Conservation (phyloP, 2,329 filamentous ascomycete genomes). For the Canariomyces notabilis region DNA sequence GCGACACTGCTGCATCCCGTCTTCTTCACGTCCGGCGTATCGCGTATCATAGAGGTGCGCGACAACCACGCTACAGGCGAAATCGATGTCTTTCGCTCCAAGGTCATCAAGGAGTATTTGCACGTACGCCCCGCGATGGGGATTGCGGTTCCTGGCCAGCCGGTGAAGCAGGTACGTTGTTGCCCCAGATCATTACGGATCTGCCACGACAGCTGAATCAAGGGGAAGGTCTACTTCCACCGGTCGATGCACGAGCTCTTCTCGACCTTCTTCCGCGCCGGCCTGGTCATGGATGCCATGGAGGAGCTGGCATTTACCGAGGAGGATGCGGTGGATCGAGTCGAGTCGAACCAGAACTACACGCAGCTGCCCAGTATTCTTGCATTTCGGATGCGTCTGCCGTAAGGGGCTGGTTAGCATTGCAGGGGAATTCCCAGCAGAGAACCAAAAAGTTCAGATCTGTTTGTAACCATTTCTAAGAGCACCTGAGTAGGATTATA, state of each 20-base stretch:
- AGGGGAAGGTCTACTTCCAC: slow-evolving; percentile 37
- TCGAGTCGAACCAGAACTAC: slow-evolving; percentile 36
- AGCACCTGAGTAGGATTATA: too few species aligned
- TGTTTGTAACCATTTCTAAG: too few species aligned
- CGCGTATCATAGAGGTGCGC: slow-evolving; percentile 35
- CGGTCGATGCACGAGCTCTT: slow-evolving; percentile 42
- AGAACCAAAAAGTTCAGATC: too few species aligned
- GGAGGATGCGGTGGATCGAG: slow-evolving; percentile 28
- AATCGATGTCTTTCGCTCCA: slow-evolving; percentile 32
- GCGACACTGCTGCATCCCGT: slow-evolving; percentile 44
- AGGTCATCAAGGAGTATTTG: slow-evolving; percentile 39
- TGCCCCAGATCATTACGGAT: too few species aligned
- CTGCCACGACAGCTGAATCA: neutral
- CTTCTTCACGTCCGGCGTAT: slow-evolving; percentile 42
- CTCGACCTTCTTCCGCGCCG: slow-evolving; percentile 37
- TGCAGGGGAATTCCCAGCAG: too few species aligned
- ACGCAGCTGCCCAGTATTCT: slow-evolving; percentile 34
- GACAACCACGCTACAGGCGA: slow-evolving; percentile 34
- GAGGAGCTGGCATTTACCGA: slow-evolving; percentile 43
- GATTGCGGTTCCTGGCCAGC: slow-evolving; percentile 33
- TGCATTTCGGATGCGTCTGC: slow-evolving; percentile 29
- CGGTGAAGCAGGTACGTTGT: slow-evolving; percentile 31
- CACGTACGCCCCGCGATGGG: slow-evolving; percentile 36
- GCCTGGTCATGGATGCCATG: slow-evolving; percentile 40
- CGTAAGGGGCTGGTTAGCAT: neutral